Conservation (phyloP, 169 alveolate genomes). For the Cryptosporidium sp. region DNA sequence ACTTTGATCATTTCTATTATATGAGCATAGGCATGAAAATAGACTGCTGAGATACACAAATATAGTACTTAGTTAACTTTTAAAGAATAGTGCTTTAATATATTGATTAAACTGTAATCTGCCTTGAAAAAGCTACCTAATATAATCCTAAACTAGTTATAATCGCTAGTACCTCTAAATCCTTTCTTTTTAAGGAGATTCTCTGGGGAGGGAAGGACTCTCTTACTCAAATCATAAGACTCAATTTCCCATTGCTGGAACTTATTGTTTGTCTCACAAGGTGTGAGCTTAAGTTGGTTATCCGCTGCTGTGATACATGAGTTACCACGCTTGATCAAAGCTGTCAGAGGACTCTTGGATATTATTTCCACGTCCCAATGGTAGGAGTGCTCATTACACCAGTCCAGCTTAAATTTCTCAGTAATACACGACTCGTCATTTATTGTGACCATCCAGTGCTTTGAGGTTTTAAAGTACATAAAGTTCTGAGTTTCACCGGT, state of each 20-base stretch:
- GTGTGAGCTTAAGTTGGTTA: neutral
- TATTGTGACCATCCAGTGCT: conserved; percentile 80
- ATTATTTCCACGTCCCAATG: conserved; percentile 49
- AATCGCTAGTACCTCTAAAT: conserved; percentile 44
- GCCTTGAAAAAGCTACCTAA: neutral
- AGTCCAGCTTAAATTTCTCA: conserved; percentile 43
- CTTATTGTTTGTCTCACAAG: conserved; percentile 27
- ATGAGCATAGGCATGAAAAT: neutral
- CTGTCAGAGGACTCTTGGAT: neutral
- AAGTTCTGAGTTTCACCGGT: conserved; percentile 70
- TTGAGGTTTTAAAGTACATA: conserved; percentile 78
- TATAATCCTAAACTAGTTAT: neutral
- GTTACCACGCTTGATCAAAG: conserved; percentile 14
- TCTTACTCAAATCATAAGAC: conserved; percentile 14
- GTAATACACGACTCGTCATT: conserved; percentile 81
- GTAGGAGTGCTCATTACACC: conserved; percentile 60
- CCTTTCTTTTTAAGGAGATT: conserved; percentile 44
- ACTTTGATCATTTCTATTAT: conserved; percentile 46
- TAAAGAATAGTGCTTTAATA: conserved; percentile 23
- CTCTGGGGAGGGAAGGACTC: conserved; percentile 69
- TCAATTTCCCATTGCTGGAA: conserved; percentile 57
- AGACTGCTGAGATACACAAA: neutral
- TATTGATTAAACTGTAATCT: neutral
- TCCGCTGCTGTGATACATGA: conserved; percentile 35
- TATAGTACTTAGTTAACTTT: neutral